Base-by-base conservation (phyloP, 2,329 filamentous ascomycete genomes). In the Penicillium olsonii region DNA sequence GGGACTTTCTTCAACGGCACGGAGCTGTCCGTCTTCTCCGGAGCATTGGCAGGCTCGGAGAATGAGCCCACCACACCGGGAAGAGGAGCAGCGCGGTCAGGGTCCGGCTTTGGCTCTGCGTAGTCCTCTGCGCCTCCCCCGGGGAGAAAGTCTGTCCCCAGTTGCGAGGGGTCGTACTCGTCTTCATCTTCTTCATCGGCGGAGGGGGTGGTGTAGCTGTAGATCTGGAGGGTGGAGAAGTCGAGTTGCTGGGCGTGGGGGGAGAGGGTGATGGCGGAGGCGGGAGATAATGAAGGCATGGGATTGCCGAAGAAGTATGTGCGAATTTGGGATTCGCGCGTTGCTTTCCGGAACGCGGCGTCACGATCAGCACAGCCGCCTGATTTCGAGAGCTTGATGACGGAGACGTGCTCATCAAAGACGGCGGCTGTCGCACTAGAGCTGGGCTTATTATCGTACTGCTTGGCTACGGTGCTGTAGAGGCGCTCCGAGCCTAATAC, bases 221-320 rank as follows among this genome's bases (percentile, higher is more conserved):
- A 96, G 37, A 97, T 80, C 2, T 83, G 79, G 33, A 96, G 69
- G 8, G 85, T 83, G 50, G 84, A 79, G 66, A 91, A 94, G 54
- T 90, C 86, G 4, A 95, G 83, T 51, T 88, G 87, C 63, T 95
- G 90, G 6, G 90, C 95, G 61, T 92, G 88, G 0, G 94, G 94
- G 38, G 88, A 94, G 2, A 99, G 77, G 0, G 89, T 87, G 50
- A 87, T 82, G 54, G 84, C 85, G 1, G 81, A 73, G 6, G 68
- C 65, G 4, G 68, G 66, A 0, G 69, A 67, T 9, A 27, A 45
- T 10, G 71, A 70, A 2, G 73, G 67, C 9, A 70, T 68, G 1
- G 70, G 61, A 55, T 88, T 87, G 9, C 94, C 94, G 67, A 96
- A 99, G 75, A 99, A 99, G 71, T 99, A 99, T 61, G 92, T 87